Percentiles rank a stretch among this genome's conserved stretches.
These are phyloP conservation scores for Ceratopteris richardii DNA, from an alignment of 75 land plant species.

Conservation along the genomic window DNA sequence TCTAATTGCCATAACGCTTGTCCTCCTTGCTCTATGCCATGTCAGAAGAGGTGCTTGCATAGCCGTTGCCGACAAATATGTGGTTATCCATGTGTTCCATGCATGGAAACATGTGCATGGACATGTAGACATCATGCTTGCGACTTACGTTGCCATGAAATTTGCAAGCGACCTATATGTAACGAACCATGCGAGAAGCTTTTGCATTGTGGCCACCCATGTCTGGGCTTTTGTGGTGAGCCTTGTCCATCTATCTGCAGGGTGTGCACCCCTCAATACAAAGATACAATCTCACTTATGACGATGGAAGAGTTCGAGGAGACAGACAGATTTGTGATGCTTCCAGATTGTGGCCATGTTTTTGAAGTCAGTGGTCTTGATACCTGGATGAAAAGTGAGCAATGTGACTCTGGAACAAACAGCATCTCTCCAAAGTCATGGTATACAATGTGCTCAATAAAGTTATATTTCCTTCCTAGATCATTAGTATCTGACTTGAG, in stretches of 20 bases:
- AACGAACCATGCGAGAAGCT: conserved; percentile 10
- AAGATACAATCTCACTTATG: conserved; percentile 11
- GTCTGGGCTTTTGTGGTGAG: conserved; percentile 23
- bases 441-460: neutral
- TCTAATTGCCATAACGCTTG: conserved; percentile 13
- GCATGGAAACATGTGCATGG: conserved; percentile 22
- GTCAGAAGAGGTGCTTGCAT: conserved; percentile 23
- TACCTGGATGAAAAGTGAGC: conserved; percentile 20
- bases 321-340: conserved; percentile 10
- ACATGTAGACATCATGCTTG: conserved; percentile 14
- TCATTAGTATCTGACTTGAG: neutral
- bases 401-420: conserved; percentile 7
- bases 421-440: conserved; percentile 7
- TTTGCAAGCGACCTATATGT: conserved; percentile 7
- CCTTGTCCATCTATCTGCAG: conserved; percentile 17
- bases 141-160: conserved; percentile 13
- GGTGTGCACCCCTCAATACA: conserved; percentile 3
- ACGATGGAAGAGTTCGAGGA: conserved; percentile 12
- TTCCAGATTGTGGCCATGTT: conserved; percentile 18
- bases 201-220: conserved; percentile 17
- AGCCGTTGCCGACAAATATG: conserved; percentile 14
- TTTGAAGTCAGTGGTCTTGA: conserved; percentile 25
- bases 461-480: neutral
- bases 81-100: conserved; percentile 19
- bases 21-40: conserved; percentile 14